Evolutionary conservation across 495 filamentous ascomycete species (phyloP).

Genomic region (Trichocladium antarcticum): DNA sequence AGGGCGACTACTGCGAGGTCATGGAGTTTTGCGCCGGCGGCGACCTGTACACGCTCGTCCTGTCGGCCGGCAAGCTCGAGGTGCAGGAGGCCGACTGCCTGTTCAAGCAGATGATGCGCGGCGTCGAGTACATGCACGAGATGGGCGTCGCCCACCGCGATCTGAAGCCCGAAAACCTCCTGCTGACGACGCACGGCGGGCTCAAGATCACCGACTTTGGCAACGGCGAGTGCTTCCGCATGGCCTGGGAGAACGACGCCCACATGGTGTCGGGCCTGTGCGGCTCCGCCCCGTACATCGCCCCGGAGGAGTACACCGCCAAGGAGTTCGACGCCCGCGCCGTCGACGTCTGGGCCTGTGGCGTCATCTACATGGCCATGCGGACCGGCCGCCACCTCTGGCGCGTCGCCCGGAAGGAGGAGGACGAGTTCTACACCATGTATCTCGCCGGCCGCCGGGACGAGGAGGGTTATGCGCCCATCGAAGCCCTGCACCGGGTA

Average conservation of each 20-base stretch:
- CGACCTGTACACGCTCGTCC: slow-evolving; percentile 89
- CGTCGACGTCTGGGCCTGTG: slow-evolving; percentile 95
- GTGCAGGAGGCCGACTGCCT: slow-evolving; percentile 93
- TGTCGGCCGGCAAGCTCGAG: slow-evolving; percentile 86
- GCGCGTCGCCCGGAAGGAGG: slow-evolving; percentile 88
- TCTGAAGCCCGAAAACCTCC: slow-evolving; percentile 92
- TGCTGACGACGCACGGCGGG: slow-evolving; percentile 85
- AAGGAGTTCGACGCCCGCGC: slow-evolving; percentile 93
- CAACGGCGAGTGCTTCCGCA: slow-evolving; percentile 98
- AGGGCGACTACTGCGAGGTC: slow-evolving; percentile 97
- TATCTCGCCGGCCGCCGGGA: slow-evolving; percentile 87
- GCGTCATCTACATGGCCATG: slow-evolving; percentile 99
- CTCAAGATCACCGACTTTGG: slow-evolving; percentile 99
- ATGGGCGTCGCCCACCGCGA: slow-evolving; percentile 99
- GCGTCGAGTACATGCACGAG: slow-evolving; percentile 98
- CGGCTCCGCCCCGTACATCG: slow-evolving; percentile 93
- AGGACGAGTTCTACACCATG: slow-evolving; percentile 91
- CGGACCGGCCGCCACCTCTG: slow-evolving; percentile 90
- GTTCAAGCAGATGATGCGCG: slow-evolving; percentile 99
- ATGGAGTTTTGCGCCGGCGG: slow-evolving; percentile 99
- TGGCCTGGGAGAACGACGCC: slow-evolving; percentile 97
- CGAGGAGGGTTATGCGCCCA: slow-evolving; percentile 90
- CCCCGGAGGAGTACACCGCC: slow-evolving; percentile 90
- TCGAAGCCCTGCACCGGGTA: slow-evolving; percentile 91
- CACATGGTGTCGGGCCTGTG: slow-evolving; percentile 97